A percentile compares a stretch with the other conserved stretches of the same genome.
These are phyloP conservation scores for Parietaria judaica DNA, from an alignment of 306 rosid genomes.

Conservation along the genomic window DNA sequence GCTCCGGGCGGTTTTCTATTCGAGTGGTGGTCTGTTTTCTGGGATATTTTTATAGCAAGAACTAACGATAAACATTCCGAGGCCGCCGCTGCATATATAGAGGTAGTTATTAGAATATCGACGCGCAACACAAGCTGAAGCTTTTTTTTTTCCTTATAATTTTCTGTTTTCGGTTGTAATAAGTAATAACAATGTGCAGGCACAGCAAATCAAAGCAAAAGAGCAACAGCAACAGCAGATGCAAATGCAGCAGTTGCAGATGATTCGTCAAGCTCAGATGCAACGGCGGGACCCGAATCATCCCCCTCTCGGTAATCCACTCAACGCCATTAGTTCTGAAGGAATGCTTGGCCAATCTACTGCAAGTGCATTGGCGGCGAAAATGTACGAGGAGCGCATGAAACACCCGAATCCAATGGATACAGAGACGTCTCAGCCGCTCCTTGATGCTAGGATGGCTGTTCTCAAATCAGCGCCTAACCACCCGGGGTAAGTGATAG, in stretches of 20 bases:
- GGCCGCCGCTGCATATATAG: conserved; percentile 78
- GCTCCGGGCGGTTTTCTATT: conserved; percentile 96
- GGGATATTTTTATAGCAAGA: conserved; percentile 90
- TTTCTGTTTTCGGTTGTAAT: background rate
- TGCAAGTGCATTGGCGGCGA: conserved; percentile 80
- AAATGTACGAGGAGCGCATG: conserved; percentile 86
- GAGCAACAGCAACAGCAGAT: conserved; percentile 79
- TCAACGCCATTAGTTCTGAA: conserved; percentile 58
- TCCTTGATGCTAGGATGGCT: conserved; percentile 81
- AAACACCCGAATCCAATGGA: conserved; percentile 69
- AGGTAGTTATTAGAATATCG: conserved; percentile 36
- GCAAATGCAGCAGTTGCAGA: conserved; percentile 80
- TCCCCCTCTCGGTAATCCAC: conserved; percentile 59
- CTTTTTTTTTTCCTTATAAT: background rate
- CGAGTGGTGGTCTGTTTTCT: conserved; percentile 99
- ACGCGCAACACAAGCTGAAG: conserved; percentile 5
- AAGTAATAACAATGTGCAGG: conserved; percentile 31
- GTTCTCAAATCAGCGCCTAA: conserved; percentile 66
- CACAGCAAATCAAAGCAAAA: conserved; percentile 66
- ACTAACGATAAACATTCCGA: conserved; percentile 94
- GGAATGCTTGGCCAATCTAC: conserved; percentile 81
- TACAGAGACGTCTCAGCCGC: conserved; percentile 84
- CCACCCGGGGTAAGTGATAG: conserved; percentile 58
- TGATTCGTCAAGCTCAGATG: conserved; percentile 80
- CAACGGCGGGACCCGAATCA: conserved; percentile 81